Percentiles rank a stretch among this genome's conserved stretches.
Evolutionary conservation across 2,329 filamentous ascomycete genomes (phyloP).

Genomic region (Epichloe scottii): DNA sequence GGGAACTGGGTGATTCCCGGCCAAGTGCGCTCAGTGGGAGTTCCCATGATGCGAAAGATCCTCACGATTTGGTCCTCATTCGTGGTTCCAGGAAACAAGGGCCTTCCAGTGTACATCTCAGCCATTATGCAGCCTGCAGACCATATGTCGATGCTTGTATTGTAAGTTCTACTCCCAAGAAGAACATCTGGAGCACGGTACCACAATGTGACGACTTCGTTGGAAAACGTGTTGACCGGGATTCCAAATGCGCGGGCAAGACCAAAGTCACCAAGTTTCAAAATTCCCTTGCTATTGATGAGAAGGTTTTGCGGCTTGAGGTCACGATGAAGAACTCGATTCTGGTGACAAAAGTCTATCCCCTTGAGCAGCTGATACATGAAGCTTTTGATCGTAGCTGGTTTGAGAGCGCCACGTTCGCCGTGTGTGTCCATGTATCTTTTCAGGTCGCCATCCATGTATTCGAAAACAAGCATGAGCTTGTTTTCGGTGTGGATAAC

Average conservation of each 20-base stretch:
- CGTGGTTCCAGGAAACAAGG: conserved; percentile 91
- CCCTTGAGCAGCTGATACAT: conserved; percentile 96
- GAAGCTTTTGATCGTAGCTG: conserved; percentile 90
- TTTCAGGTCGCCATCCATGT: conserved; percentile 97
- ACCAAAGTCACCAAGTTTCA: conserved; percentile 92
- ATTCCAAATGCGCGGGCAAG: conserved; percentile 91
- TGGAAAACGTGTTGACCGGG: conserved; percentile 94
- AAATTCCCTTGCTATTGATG: conserved; percentile 79
- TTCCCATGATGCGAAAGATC: conserved; percentile 98
- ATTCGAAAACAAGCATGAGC: conserved; percentile 98
- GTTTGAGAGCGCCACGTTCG: conserved; percentile 79
- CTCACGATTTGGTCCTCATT: conserved; percentile 96
- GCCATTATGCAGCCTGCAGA: conserved; percentile 99
- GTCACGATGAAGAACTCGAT: conserved; percentile 88
- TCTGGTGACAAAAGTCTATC: conserved; percentile 96
- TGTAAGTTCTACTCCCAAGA: conserved; percentile 88
- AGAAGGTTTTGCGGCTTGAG: conserved; percentile 93
- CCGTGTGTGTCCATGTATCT: conserved; percentile 96
- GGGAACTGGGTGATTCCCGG: conserved; percentile 88
- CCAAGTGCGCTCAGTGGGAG: conserved; percentile 89
- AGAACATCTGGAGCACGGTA: conserved; percentile 95
- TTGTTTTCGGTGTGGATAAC: conserved; percentile 99
- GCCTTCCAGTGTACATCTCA: conserved; percentile 95
- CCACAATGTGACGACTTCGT: conserved; percentile 96
- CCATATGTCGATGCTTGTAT: conserved; percentile 99